These are phyloP conservation scores for Hypholoma sublateritium DNA, from an alignment of 768 basidiomycete genomes.

Conservation along the genomic window DNA sequence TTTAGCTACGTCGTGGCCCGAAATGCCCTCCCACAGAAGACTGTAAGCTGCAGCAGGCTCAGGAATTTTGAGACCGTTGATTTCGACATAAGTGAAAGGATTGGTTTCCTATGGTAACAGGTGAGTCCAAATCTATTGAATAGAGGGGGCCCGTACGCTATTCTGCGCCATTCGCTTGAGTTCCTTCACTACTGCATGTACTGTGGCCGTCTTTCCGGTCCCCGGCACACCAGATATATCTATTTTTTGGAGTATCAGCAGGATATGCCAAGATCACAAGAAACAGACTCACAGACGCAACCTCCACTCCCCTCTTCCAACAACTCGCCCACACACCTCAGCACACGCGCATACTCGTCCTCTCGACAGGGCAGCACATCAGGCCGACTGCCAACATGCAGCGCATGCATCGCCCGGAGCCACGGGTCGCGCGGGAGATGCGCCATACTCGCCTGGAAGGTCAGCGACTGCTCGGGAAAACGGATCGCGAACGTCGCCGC, in stretches of 20 bases:
- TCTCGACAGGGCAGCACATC: slow-evolving; percentile 88
- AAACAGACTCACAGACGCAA: slow-evolving; percentile 76
- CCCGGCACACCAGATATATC: slow-evolving; percentile 99
- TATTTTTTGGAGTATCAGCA: slow-evolving; percentile 30
- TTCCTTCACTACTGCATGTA: slow-evolving; percentile 89
- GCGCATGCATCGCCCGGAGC: slow-evolving; percentile 83
- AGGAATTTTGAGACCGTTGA: slow-evolving; percentile 92
- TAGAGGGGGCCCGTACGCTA: slow-evolving; percentile 47
- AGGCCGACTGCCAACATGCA: slow-evolving; percentile 93
- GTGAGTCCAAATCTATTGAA: not conserved
- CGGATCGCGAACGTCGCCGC: slow-evolving; percentile 21
- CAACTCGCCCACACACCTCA: slow-evolving; percentile 77
- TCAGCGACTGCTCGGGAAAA: slow-evolving; percentile 33
- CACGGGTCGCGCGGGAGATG: slow-evolving; percentile 75
- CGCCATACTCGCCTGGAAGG: slow-evolving; percentile 37
- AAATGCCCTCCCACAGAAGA: slow-evolving; percentile 91
- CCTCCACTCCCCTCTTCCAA: slow-evolving; percentile 93
- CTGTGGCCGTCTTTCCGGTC: slow-evolving; percentile 97
- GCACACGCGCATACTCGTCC: slow-evolving; percentile 75
- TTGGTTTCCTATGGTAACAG: slow-evolving; percentile 68
- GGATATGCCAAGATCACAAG: slow-evolving; percentile 1
- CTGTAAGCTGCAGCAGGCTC: slow-evolving; percentile 92
- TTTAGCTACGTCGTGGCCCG: slow-evolving; percentile 65
- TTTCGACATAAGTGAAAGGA: slow-evolving; percentile 96
- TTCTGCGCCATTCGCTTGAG: slow-evolving; percentile 86